phyloP scores from a whole-genome alignment of 2,329 filamentous ascomycete genomes.

The Fusarium continuum region DNA sequence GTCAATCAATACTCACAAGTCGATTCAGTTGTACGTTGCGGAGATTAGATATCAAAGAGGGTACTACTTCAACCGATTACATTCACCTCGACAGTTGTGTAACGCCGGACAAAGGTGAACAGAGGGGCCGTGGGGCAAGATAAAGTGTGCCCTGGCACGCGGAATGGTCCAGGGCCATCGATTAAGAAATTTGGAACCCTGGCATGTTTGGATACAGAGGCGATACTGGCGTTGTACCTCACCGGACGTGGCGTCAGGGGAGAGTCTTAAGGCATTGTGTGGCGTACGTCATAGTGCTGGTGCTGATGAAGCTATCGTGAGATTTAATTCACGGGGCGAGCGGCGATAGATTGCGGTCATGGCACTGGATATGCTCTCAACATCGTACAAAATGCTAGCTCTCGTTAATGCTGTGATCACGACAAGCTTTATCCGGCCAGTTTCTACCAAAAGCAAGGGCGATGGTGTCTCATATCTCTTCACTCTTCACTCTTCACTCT shows the following conservation, averaged over 20 bases:
- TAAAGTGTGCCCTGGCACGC: constrained; percentile 16
- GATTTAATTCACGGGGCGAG: not conserved
- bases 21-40: not conserved
- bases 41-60: constrained; percentile 19
- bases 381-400: not conserved
- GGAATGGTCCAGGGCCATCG: not conserved
- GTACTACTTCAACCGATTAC: not conserved
- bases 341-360: not conserved
- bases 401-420: not conserved
- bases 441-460: not conserved
- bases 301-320: constrained; percentile 21
- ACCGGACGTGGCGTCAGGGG: not conserved
- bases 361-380: not conserved
- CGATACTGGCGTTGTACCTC: constrained; percentile 1
- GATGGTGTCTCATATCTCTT: not conserved
- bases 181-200: not conserved
- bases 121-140: constrained; percentile 1
- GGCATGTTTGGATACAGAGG: constrained; percentile 1
- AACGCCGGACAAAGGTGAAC: constrained; percentile 15
- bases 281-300: constrained; percentile 1
- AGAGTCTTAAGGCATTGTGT: not conserved
- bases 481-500: constrained; percentile 17
- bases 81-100: constrained; percentile 8
- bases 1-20: not conserved
- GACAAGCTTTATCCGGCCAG: not conserved